Conservation (phyloP, 208 protist genomes). For the Blastocrithidia nonstop region DNA sequence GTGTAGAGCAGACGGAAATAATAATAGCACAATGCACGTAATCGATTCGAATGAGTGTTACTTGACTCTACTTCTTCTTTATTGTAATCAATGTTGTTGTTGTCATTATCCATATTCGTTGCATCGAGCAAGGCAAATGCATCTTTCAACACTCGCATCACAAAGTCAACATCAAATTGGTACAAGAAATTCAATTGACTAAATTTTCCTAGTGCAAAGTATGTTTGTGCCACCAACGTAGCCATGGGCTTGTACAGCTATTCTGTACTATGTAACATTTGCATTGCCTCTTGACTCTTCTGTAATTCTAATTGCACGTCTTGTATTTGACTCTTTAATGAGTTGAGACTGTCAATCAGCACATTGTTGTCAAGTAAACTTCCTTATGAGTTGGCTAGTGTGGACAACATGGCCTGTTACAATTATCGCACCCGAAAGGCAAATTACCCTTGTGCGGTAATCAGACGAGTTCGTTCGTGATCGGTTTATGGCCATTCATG, state of each 20-base stretch:
- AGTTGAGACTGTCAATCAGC: slow-evolving; percentile 89
- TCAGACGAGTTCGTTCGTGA: slow-evolving; percentile 75
- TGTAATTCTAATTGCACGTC: slow-evolving; percentile 82
- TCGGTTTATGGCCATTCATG: slow-evolving; percentile 95
- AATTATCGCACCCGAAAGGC: slow-evolving; percentile 86
- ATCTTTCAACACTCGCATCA: background rate
- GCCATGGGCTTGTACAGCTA: slow-evolving; percentile 92
- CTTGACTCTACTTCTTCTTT: too few relatives aligned
- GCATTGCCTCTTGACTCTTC: slow-evolving; percentile 88
- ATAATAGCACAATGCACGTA: slow-evolving; percentile 14
- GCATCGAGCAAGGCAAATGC: background rate
- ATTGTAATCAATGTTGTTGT: background rate
- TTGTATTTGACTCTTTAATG: slow-evolving; percentile 87
- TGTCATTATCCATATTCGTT: slow-evolving; percentile 4
- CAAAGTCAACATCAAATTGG: slow-evolving; percentile 91
- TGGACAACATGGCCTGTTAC: slow-evolving; percentile 92
- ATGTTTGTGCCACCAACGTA: slow-evolving; percentile 73
- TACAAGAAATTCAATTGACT: slow-evolving; percentile 92
- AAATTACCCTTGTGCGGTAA: slow-evolving; percentile 93
- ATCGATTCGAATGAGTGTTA: too few relatives aligned
- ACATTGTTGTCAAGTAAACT: slow-evolving; percentile 96
- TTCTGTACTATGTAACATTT: slow-evolving; percentile 63
- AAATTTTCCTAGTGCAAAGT: slow-evolving; percentile 92
- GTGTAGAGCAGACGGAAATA: slow-evolving; percentile 68
- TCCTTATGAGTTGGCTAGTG: slow-evolving; percentile 88